Percentiles rank a stretch among this genome's conserved stretches.
Evolutionary conservation across 1,284 basidiomycete species (phyloP).

Genomic region (Boletus holoroseus): DNA sequence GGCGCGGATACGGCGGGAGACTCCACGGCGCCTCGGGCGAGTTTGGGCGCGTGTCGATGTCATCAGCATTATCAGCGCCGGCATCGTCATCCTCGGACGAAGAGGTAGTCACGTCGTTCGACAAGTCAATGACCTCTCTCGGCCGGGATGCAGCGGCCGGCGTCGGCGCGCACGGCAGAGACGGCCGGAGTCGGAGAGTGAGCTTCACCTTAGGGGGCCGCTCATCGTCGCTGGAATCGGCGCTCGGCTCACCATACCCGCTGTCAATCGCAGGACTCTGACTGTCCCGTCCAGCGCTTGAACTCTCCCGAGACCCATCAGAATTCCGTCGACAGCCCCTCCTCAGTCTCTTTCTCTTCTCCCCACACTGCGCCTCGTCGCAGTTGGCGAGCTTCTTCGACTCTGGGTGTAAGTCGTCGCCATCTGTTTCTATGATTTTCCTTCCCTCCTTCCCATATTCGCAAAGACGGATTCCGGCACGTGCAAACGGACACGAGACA

Average conservation of each 20-base stretch:
- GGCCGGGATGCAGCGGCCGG: constrained; percentile 20
- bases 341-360: constrained; percentile 62
- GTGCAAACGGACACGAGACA: constrained; percentile 65
- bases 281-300: constrained; percentile 12
- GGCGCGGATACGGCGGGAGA: constrained; percentile 41
- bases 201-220: constrained; percentile 64
- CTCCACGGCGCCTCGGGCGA: constrained; percentile 28
- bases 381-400: constrained; percentile 37
- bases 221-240: constrained; percentile 36
- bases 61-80: constrained; percentile 31
- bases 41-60: constrained; percentile 24
- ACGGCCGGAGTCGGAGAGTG: constrained; percentile 51
- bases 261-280: constrained; percentile 27
- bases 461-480: constrained; percentile 63
- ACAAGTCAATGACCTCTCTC: constrained; percentile 40
- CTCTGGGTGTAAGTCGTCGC: constrained; percentile 17
- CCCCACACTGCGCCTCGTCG: constrained; percentile 49
- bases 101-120: constrained; percentile 35
- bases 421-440: constrained; percentile 19
- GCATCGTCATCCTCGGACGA: constrained; percentile 26
- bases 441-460: constrained; percentile 56
- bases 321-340: constrained; percentile 41
- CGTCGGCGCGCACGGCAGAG: constrained; percentile 26
- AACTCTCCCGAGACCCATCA: constrained; percentile 10
- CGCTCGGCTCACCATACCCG: constrained; percentile 34